These are phyloP conservation scores for Suillus discolor DNA, from an alignment of 768 basidiomycete species.

Conservation along the genomic window DNA sequence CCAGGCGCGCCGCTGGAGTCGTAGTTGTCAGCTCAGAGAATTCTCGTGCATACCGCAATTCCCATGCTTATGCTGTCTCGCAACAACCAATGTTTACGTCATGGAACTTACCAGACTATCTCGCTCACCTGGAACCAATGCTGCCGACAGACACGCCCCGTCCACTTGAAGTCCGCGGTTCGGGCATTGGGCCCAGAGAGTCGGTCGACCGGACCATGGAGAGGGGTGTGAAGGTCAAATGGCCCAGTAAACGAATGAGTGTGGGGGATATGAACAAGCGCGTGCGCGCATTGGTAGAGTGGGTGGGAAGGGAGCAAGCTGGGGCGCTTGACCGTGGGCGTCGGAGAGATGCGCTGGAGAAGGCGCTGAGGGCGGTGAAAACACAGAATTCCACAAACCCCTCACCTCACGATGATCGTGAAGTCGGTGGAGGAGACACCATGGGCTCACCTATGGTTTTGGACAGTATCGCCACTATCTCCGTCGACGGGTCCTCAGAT, in stretches of 20 bases:
- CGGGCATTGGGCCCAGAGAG: constrained; percentile 47
- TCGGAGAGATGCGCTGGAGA: constrained; percentile 67
- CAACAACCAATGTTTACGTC: constrained; percentile 80
- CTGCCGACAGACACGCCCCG: constrained; percentile 76
- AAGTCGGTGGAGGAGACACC: constrained; percentile 15
- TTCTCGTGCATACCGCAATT: constrained; percentile 73
- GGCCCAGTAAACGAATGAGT: constrained; percentile 93
- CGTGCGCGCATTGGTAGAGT: constrained; percentile 86
- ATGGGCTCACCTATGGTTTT: constrained; percentile 36
- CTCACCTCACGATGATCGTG: constrained; percentile 20
- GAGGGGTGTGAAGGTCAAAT: constrained; percentile 85
- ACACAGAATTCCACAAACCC: constrained; percentile 11
- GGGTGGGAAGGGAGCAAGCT: constrained; percentile 89
- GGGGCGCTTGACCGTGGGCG: constrained; percentile 70
- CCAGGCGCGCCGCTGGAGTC: constrained; percentile 41
- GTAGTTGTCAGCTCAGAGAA: constrained; percentile 44
- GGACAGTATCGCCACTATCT: constrained; percentile 24
- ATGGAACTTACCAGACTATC: constrained; percentile 93
- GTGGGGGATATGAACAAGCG: constrained; percentile 98
- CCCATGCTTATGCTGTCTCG: constrained; percentile 77
- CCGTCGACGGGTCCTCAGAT: constrained; percentile 17
- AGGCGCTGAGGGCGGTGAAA: constrained; percentile 40
- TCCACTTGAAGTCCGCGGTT: constrained; percentile 69
- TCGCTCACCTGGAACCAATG: constrained; percentile 83
- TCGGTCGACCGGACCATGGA: constrained; percentile 66